Base-by-base conservation (phyloP, 345 rosid genomes). In the Populus ilicifolia region DNA sequence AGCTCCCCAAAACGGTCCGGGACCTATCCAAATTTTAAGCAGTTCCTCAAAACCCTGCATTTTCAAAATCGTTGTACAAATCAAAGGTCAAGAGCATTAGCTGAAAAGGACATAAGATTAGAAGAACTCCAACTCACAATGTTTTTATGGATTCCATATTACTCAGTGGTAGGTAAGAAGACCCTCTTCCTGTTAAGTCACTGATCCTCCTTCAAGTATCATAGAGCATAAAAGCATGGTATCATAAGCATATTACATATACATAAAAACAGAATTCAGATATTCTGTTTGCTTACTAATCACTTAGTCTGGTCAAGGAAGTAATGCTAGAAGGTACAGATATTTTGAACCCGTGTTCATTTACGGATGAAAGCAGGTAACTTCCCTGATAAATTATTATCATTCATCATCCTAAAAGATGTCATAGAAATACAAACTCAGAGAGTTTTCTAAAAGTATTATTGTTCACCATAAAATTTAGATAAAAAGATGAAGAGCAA, bases 291-390 rank as follows among this genome's bases (percentile, higher is more conserved):
- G 76, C 91, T 8, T 94, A 92, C 98, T 92, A 82, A 84, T 92
- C 98, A 70, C 75, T 85, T 77, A 94, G 83, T 75, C 80, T 86
- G 48, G 89, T 90, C 77, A 91, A 80, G 48, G 84, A 79, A 39
- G 95, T 86, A 63, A 94, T 87, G 86, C 78, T 88, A 12, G 93
- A 86, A 81, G 98, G 97, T 75, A 92, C 84, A 94, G 97, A 92
- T 84, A 87, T 89, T 94, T 77, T 82, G 70, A 52, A 94, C 81
- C 50, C 78, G 67, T 73, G 82, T 89, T 96, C 91, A 93, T 33
- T 89, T 88, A 44, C 89, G 59, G 77, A 92, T 88, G 74, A 89
- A 89, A 70, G 70, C 84, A 50, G 97, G 98, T 81, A 94, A 80
- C 84, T 75, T 75, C 35, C 98, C 97, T 27, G 89, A 79, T 79